Conservation (phyloP, 2,329 filamentous ascomycete genomes). For the Rhynchosporium agropyri region DNA sequence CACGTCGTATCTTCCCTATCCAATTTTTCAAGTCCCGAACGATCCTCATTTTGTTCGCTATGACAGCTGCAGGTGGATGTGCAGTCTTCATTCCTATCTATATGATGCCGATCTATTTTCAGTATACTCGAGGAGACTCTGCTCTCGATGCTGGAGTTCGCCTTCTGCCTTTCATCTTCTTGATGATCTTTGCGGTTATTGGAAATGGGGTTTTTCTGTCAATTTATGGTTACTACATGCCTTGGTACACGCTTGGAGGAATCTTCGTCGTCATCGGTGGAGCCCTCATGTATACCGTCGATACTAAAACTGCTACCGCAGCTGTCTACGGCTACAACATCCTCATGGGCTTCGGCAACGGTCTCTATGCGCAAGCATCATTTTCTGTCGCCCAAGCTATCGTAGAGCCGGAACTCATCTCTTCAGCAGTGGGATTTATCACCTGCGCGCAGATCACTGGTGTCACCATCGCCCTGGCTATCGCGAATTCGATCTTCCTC, state of each 20-base stretch:
- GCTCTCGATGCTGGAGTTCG: constrained; percentile 49
- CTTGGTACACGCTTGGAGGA: constrained; percentile 45
- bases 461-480: constrained; percentile 45
- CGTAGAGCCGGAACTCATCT: constrained; percentile 40
- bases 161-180: constrained; percentile 44
- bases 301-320: constrained; percentile 33
- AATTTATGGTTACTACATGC: constrained; percentile 45
- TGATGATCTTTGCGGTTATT: constrained; percentile 44
- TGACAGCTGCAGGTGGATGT: constrained; percentile 39
- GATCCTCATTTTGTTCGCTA: constrained; percentile 44
- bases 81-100: constrained; percentile 37
- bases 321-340: constrained; percentile 44
- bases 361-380: constrained; percentile 43
- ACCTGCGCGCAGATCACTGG: constrained; percentile 45
- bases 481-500: constrained; percentile 46
- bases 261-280: constrained; percentile 44
- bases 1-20: constrained; percentile 38
- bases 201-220: constrained; percentile 43
- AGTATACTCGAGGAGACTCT: constrained; percentile 52
- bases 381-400: constrained; percentile 46
- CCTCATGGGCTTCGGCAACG: constrained; percentile 47
- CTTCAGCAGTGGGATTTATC: constrained; percentile 46
- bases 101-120: constrained; percentile 54
- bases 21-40: constrained; percentile 44
- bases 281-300: constrained; percentile 41